Evolutionary conservation across 306 rosid species (phyloP).

Genomic region (Prunus armeniaca): DNA sequence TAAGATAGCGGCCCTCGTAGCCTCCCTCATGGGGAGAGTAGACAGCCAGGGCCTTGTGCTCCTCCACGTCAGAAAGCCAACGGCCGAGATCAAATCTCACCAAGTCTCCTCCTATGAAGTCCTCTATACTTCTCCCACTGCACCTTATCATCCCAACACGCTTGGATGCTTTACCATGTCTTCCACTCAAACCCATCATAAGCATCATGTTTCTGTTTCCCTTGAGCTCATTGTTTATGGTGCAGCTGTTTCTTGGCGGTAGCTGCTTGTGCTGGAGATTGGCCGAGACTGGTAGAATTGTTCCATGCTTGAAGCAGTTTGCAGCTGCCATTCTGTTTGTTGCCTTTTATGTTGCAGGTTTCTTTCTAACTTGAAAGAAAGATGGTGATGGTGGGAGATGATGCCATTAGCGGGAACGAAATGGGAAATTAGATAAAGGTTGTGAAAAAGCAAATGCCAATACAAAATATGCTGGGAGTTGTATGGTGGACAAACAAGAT

Average conservation of each 20-base stretch:
- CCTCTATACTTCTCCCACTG: slow-evolving; percentile 55
- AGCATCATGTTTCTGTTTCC: slow-evolving; percentile 5
- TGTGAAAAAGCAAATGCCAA: background rate
- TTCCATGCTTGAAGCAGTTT: slow-evolving; percentile 48
- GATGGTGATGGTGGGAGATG: background rate
- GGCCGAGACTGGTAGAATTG: slow-evolving; percentile 25
- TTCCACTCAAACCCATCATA: slow-evolving; percentile 22
- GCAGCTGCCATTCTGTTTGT: slow-evolving; percentile 42
- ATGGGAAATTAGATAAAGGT: slow-evolving; percentile 19
- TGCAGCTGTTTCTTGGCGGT: slow-evolving; percentile 15
- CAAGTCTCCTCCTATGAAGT: slow-evolving; percentile 91
- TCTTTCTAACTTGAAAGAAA: background rate
- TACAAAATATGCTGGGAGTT: slow-evolving; percentile 3
- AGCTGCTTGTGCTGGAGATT: slow-evolving; percentile 22
- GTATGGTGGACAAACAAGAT: slow-evolving; percentile 84
- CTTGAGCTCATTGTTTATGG: background rate
- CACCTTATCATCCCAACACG: slow-evolving; percentile 49
- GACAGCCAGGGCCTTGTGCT: slow-evolving; percentile 86
- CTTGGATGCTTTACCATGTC: slow-evolving; percentile 23
- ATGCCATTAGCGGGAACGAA: slow-evolving; percentile 9
- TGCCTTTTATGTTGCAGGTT: background rate
- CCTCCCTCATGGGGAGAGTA: slow-evolving; percentile 97
- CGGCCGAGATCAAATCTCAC: slow-evolving; percentile 59
- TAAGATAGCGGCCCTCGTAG: slow-evolving; percentile 81
- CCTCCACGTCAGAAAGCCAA: slow-evolving; percentile 92